phyloP scores from a whole-genome alignment of 2,329 filamentous ascomycete genomes.

The Penicillium vulpinum region DNA sequence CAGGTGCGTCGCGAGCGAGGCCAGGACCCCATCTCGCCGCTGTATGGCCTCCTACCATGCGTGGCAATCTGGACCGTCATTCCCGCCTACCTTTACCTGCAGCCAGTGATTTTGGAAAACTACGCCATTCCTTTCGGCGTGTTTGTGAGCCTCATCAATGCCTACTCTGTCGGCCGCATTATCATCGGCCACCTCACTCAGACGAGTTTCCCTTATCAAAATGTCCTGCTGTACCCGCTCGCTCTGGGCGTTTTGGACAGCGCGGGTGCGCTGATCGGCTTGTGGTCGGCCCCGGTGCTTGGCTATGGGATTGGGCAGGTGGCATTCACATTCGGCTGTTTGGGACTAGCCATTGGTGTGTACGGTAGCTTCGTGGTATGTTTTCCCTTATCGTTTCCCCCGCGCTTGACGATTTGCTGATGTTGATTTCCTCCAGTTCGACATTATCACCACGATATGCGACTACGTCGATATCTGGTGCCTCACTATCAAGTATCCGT shows the following conservation, averaged over 20 bases:
- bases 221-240: constrained; percentile 78
- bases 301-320: constrained; percentile 82
- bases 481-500: constrained; percentile 88
- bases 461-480: constrained; percentile 99
- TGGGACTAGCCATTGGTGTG: constrained; percentile 82
- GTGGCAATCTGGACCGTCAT: constrained; percentile 75
- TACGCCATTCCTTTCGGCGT: constrained; percentile 88
- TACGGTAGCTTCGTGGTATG: constrained; percentile 89
- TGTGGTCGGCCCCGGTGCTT: constrained; percentile 68
- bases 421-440: constrained; percentile 51
- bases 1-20: constrained; percentile 71
- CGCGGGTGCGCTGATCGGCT: constrained; percentile 66
- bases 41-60: constrained; percentile 82
- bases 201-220: constrained; percentile 84
- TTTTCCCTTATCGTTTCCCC: constrained; percentile 10
- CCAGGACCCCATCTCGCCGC: constrained; percentile 64
- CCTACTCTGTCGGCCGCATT: constrained; percentile 92
- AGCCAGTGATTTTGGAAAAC: constrained; percentile 76
- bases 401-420: neutral
- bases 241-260: constrained; percentile 77
- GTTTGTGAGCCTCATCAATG: constrained; percentile 86
- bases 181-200: constrained; percentile 92
- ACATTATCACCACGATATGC: constrained; percentile 96
- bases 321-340: constrained; percentile 83
- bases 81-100: constrained; percentile 75